Evolutionary conservation across 768 basidiomycete genomes (phyloP).

Genomic region (Hypsizygus marmoreus): DNA sequence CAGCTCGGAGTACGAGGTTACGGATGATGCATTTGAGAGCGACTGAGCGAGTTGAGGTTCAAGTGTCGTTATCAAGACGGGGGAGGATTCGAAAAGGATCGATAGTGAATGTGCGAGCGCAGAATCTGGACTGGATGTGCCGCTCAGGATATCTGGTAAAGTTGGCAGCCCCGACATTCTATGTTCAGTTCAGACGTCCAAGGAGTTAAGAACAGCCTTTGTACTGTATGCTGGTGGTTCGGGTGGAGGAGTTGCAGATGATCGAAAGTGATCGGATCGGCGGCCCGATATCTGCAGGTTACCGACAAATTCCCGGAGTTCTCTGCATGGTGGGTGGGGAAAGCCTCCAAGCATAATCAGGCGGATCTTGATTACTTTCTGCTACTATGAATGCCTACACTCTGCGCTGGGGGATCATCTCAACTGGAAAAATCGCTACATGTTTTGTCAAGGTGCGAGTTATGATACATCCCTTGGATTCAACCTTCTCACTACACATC

Average conservation of each 20-base stretch:
- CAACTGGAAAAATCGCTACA: conserved; percentile 73
- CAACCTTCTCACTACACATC: no score
- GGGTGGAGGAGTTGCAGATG: no score
- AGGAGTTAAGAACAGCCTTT: no score
- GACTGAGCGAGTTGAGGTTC: conserved; percentile 47
- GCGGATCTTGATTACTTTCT: background rate
- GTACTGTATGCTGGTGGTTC: no score
- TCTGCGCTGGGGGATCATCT: conserved; percentile 87
- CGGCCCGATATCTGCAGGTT: conserved; percentile 7
- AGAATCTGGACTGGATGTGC: conserved; percentile 32
- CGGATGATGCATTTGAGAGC: conserved; percentile 24
- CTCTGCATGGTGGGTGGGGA: background rate
- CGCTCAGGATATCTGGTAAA: conserved; percentile 32
- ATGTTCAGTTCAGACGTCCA: no score
- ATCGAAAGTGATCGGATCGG: no score
- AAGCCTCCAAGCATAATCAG: no score
- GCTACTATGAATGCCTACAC: conserved; percentile 29
- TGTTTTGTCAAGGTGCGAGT: conserved; percentile 62
- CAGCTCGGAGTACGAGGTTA: conserved; percentile 52
- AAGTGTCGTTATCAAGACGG: conserved; percentile 48
- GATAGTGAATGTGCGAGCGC: conserved; percentile 33
- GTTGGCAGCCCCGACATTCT: conserved; percentile 31
- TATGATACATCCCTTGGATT: no score
- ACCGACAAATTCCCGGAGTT: background rate
- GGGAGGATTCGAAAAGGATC: conserved; percentile 55